These are phyloP conservation scores for Magnaporthales sp. DNA, from an alignment of 2,329 filamentous ascomycete genomes.

Conservation along the genomic window DNA sequence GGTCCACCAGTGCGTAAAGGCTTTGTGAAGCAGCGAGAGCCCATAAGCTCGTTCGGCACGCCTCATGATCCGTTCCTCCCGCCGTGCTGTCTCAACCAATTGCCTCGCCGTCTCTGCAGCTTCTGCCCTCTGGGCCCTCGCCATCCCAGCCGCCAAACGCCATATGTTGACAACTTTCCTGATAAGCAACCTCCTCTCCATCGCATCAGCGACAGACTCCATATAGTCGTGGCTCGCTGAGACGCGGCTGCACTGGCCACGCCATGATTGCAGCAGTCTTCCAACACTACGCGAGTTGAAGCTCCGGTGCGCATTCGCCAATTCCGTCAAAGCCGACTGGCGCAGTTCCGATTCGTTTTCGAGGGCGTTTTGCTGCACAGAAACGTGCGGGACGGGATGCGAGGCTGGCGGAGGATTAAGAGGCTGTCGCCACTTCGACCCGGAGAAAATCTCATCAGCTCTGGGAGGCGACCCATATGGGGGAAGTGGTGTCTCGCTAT, in stretches of 20 bases:
- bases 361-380: not conserved
- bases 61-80: slow-evolving; percentile 35
- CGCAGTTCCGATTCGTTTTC: not conserved
- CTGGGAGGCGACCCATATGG: not conserved
- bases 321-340: not conserved
- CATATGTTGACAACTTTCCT: not conserved
- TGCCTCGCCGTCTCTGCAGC: not conserved
- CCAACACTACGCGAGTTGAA: not conserved
- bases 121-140: not conserved
- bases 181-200: not conserved
- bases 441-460: not conserved
- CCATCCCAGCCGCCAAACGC: not conserved
- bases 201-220: not conserved
- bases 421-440: not conserved
- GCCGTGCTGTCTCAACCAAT: slow-evolving; percentile 5
- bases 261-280: not conserved
- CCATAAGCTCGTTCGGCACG: slow-evolving; percentile 56
- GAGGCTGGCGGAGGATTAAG: not conserved
- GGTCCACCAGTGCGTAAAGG: slow-evolving; percentile 61
- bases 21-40: slow-evolving; percentile 54
- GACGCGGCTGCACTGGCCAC: not conserved
- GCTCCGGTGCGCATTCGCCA: not conserved
- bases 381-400: not conserved
- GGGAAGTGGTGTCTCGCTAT: not conserved
- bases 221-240: not conserved